Base-by-base conservation (phyloP, 2,329 filamentous ascomycete species). In the Fusarium dimerum region DNA sequence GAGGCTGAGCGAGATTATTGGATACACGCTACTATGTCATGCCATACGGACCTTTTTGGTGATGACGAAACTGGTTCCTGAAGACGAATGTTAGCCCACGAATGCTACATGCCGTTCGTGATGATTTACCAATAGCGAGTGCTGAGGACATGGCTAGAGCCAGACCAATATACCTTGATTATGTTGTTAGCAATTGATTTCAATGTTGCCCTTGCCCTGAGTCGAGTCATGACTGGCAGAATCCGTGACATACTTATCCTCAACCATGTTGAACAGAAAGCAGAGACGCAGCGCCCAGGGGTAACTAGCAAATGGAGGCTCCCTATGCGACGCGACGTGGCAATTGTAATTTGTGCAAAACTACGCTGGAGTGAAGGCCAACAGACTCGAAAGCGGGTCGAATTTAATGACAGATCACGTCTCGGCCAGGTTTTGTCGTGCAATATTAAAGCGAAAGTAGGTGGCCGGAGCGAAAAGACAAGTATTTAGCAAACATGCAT, bases 21-120 rank as follows among this genome's bases (percentile, higher is more conserved):
- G 26, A 17, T 30, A 39, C 39, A 36, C 16, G 44, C 10, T 57
- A 20, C 43, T 10, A 20, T 45, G 20, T 43, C 8, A 43, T 47
- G 26, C 34, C 40, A 13, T 20, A 62, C 67, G 72, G 77, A 94
- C 90, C 83, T 97, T 97, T 78, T 99, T 99, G 44, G 95, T 99
- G 67, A 99, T 97, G 63, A 99, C 93, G 73, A 99, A 99, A 82
- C 92, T 96, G 47, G 90, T 92, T 68, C 92, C 91, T 94, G 64
- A 42, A 53, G 52, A 39, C 40, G 42, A 49, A 44, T 52, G 60
- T 69, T 47, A 69, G 62, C 40, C 47, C 47, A 36, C 32, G 50
- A 18, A 45, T 42, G 29, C 41, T 6, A 48, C 42, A 40, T 20
- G 44, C 13, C 46, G 50, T 29, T 16, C 26, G 54, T 16, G 38